A percentile compares a stretch with the other conserved stretches of the same genome.
Conservation (phyloP, 768 basidiomycete genomes). For the Lentinula edodes region DNA sequence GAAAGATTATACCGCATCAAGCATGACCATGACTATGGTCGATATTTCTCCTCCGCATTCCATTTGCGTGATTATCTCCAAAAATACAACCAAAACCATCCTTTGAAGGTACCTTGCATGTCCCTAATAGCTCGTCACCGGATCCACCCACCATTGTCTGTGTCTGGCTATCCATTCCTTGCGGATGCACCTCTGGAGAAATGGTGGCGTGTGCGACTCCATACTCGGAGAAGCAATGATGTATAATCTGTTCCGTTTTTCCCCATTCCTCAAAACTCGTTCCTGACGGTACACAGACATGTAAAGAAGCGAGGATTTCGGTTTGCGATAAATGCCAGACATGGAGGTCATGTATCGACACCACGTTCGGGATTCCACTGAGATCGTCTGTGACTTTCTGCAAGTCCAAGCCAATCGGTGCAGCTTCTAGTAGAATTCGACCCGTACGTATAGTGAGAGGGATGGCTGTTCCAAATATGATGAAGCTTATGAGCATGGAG, state of each 20-base stretch:
- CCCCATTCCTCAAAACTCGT: slow-evolving; percentile 47
- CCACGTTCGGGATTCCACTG: slow-evolving; percentile 37
- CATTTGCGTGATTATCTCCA: neutral
- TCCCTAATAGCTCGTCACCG: slow-evolving; percentile 1
- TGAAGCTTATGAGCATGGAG: slow-evolving; percentile 42
- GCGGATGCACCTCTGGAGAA: slow-evolving; percentile 38
- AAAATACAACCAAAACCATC: slow-evolving; percentile 5
- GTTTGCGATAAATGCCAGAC: slow-evolving; percentile 54
- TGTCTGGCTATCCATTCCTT: neutral
- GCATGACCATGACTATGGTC: neutral
- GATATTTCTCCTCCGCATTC: neutral
- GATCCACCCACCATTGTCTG: neutral
- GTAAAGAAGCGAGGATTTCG: slow-evolving; percentile 47
- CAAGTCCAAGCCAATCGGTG: slow-evolving; percentile 44
- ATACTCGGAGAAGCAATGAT: slow-evolving; percentile 47
- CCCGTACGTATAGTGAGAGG: slow-evolving; percentile 44
- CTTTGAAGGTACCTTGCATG: slow-evolving; percentile 1
- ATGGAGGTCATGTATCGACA: slow-evolving; percentile 46
- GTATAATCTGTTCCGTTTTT: slow-evolving; percentile 39
- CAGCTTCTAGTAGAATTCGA: slow-evolving; percentile 47
- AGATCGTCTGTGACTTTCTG: slow-evolving; percentile 45
- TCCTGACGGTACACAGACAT: slow-evolving; percentile 44
- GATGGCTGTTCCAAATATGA: slow-evolving; percentile 49
- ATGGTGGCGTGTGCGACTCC: slow-evolving; percentile 53
- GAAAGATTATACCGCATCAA: no score